Percentiles rank a stretch among this genome's conserved stretches.
phyloP scores from a whole-genome alignment of 2,329 filamentous ascomycete species.

The Hyphodiscus sp. region DNA sequence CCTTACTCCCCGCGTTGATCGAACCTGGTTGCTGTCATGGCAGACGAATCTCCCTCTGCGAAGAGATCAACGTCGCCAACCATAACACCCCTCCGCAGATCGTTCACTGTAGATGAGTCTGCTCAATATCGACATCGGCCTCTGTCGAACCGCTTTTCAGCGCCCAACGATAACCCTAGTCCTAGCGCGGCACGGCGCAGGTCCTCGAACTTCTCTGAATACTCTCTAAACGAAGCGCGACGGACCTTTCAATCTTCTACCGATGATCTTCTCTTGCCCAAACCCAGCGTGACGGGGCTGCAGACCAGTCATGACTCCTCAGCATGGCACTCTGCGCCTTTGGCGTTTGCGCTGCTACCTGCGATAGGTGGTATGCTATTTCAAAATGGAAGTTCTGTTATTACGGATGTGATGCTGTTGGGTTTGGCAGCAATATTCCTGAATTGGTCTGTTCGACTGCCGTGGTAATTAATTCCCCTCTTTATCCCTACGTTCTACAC shows the following conservation, averaged over 20 bases:
- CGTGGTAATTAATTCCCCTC: slow-evolving; percentile 56
- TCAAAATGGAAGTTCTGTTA: slow-evolving; percentile 72
- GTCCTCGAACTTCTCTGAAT: slow-evolving; percentile 68
- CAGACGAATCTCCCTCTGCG: slow-evolving; percentile 4
- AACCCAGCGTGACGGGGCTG: slow-evolving; percentile 34
- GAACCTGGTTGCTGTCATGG: slow-evolving; percentile 5
- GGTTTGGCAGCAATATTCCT: slow-evolving; percentile 77
- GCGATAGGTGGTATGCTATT: slow-evolving; percentile 82
- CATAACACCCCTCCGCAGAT: slow-evolving; percentile 6
- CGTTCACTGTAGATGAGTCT: slow-evolving; percentile 17
- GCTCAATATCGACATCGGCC: slow-evolving; percentile 18
- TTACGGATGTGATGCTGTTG: slow-evolving; percentile 79
- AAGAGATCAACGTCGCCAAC: slow-evolving; percentile 8
- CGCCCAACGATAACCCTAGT: slow-evolving; percentile 18
- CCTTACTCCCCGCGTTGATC: neutral
- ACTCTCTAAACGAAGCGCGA: slow-evolving; percentile 61
- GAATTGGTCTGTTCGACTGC: slow-evolving; percentile 85
- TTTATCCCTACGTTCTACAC: slow-evolving; percentile 1
- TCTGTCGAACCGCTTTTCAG: slow-evolving; percentile 22
- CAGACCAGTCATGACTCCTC: slow-evolving; percentile 48
- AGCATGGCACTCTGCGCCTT: slow-evolving; percentile 71
- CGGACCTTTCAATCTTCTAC: slow-evolving; percentile 58
- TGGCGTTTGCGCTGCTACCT: slow-evolving; percentile 78
- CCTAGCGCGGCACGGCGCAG: slow-evolving; percentile 51
- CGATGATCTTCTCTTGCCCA: slow-evolving; percentile 60